These are phyloP conservation scores for Toxicodendron radicans DNA, from an alignment of 345 rosid genomes.

Conservation along the genomic window DNA sequence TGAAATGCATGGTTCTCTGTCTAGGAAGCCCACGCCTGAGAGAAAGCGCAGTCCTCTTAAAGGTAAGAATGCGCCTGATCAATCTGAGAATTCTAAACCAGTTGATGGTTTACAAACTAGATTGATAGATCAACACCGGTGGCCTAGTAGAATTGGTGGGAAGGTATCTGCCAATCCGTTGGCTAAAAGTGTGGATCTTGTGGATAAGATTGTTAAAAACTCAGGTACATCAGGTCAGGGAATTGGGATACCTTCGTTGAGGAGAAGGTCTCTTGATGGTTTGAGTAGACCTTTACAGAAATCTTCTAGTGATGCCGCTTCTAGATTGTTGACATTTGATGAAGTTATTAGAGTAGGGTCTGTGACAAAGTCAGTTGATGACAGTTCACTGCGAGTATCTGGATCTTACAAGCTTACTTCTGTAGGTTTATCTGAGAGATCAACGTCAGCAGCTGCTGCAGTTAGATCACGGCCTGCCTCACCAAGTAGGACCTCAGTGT, in stretches of 20 bases:
- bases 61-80: conserved; percentile 80
- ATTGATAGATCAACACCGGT: conserved; percentile 85
- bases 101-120: conserved; percentile 61
- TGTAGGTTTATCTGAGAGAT: conserved; percentile 51
- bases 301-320: conserved; percentile 55
- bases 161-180: conserved; percentile 51
- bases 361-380: conserved; percentile 49
- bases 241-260: conserved; percentile 46
- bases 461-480: conserved; percentile 68
- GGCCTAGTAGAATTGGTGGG: conserved; percentile 86
- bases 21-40: conserved; percentile 77
- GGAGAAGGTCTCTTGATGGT: conserved; percentile 44
- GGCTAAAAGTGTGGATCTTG: conserved; percentile 59
- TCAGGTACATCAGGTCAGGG: conserved; percentile 40
- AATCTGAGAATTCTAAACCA: conserved; percentile 92
- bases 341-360: conserved; percentile 42
- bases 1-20: conserved; percentile 44
- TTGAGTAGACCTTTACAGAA: conserved; percentile 50
- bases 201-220: conserved; percentile 47
- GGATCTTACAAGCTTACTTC: conserved; percentile 48
- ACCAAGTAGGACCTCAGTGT: conserved; percentile 53
- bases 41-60: conserved; percentile 78
- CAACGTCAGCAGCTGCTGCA: conserved; percentile 36
- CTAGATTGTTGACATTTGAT: conserved; percentile 38
- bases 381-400: conserved; percentile 34